Evolutionary conservation across 2,329 filamentous ascomycete species (phyloP).

Genomic region (Harringtonia aguacate): DNA sequence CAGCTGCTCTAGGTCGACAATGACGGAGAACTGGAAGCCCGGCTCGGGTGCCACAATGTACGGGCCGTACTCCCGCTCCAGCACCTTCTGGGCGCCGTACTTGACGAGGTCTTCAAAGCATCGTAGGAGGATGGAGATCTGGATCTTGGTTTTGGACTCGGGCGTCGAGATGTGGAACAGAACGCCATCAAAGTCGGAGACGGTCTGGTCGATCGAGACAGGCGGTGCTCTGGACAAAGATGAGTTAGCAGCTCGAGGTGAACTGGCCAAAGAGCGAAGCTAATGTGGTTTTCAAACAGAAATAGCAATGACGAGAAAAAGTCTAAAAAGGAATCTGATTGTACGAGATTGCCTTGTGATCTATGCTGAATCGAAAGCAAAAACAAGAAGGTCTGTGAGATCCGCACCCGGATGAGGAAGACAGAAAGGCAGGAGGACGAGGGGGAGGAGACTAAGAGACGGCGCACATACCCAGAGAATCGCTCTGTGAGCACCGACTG

Average conservation of each 20-base stretch:
- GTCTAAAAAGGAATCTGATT: neutral
- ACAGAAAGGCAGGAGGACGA: constrained; percentile 4
- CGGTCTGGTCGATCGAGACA: constrained; percentile 89
- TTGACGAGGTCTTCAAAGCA: constrained; percentile 88
- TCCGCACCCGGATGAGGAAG: too few species aligned
- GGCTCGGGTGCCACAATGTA: constrained; percentile 82
- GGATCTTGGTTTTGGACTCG: constrained; percentile 84
- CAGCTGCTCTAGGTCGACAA: constrained; percentile 79
- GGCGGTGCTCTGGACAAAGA: constrained; percentile 58
- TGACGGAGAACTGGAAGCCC: constrained; percentile 92
- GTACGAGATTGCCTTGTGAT: neutral
- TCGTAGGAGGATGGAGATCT: constrained; percentile 88
- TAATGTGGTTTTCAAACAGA: too few species aligned
- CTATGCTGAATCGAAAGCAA: too few species aligned
- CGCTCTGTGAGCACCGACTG: constrained; percentile 92
- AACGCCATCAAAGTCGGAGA: constrained; percentile 98
- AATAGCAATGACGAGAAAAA: constrained; percentile 5
- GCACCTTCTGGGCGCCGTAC: constrained; percentile 84
- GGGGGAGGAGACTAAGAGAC: neutral
- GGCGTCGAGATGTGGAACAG: constrained; percentile 98
- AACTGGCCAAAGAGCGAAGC: neutral
- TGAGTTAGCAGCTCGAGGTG: constrained; percentile 2
- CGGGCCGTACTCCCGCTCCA: constrained; percentile 87
- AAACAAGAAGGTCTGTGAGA: too few species aligned
- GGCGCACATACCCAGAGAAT: constrained; percentile 62